Conservation (phyloP, 2,329 filamentous ascomycete genomes). For the Aspergillus brunneoviolaceus region DNA sequence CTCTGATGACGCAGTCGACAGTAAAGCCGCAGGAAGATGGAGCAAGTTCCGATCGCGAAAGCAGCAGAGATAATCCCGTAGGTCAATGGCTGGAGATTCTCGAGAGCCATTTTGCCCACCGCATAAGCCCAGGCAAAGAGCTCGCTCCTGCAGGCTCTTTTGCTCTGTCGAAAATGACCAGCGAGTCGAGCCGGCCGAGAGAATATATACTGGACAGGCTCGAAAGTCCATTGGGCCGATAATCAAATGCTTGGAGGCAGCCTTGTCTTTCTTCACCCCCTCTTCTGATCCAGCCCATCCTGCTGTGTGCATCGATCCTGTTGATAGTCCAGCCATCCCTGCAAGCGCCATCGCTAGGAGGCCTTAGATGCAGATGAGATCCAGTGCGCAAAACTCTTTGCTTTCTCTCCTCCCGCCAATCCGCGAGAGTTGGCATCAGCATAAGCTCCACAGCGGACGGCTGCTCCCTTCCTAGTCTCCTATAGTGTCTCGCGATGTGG, state of each 20-base stretch:
- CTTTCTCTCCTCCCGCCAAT: neutral
- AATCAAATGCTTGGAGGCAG: neutral
- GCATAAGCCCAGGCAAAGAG: neutral
- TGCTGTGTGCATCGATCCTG: neutral
- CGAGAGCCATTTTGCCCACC: neutral
- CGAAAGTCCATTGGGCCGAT: neutral
- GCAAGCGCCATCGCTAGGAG: neutral
- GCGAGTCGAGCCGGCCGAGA: too few relatives aligned
- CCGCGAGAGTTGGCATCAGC: neutral
- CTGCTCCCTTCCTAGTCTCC: neutral
- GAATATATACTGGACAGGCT: too few relatives aligned
- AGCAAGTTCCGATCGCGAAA: neutral
- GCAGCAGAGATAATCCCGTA: neutral
- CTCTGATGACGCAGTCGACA: neutral
- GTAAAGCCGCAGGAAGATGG: neutral
- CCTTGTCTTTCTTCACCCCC: neutral
- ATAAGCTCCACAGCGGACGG: neutral
- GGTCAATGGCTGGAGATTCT: neutral
- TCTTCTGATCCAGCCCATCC: neutral
- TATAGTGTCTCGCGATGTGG: neutral
- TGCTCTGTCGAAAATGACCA: too few relatives aligned
- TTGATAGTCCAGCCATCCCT: neutral
- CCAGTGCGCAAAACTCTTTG: neutral
- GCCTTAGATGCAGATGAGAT: neutral
- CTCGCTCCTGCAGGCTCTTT: too few relatives aligned